Evolutionary conservation across 495 filamentous ascomycete species (phyloP).

Genomic region (Chaetomium tenue): DNA sequence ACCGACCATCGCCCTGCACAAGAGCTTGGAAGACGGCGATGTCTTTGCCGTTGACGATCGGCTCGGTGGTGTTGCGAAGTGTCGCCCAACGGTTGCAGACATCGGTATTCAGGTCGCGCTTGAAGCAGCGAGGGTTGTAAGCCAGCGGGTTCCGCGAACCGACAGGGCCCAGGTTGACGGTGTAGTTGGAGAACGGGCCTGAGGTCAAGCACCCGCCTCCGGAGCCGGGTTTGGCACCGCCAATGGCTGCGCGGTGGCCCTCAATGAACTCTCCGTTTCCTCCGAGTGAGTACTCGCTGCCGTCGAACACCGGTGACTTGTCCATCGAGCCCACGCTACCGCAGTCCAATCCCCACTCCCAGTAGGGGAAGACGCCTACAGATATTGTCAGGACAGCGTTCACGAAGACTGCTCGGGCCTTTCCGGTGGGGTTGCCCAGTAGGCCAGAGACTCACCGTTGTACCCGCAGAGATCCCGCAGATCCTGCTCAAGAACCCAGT

Average conservation of each 20-base stretch:
- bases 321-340: constrained; percentile 31
- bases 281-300: constrained; percentile 50
- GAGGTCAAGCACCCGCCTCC: constrained; percentile 42
- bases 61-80: constrained; percentile 39
- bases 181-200: constrained; percentile 42
- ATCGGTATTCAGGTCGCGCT: constrained; percentile 42
- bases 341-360: constrained; percentile 47
- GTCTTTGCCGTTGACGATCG: constrained; percentile 33
- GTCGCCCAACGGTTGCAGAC: constrained; percentile 37
- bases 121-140: constrained; percentile 46
- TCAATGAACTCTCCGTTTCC: constrained; percentile 47
- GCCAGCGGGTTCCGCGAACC: constrained; percentile 31
- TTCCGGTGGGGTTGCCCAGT: too few species aligned
- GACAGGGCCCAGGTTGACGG: constrained; percentile 43
- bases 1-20: constrained; percentile 37
- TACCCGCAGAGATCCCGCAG: constrained; percentile 40
- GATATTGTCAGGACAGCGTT: constrained; percentile 3
- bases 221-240: constrained; percentile 33
- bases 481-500: constrained; percentile 44
- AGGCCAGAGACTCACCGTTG: constrained; percentile 11
- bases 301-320: constrained; percentile 45
- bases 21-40: constrained; percentile 41
- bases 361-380: constrained; percentile 37
- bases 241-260: constrained; percentile 24
- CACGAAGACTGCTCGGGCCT: constrained; percentile 32